phyloP scores from a whole-genome alignment of 768 basidiomycete species.

The Mycena venus region DNA sequence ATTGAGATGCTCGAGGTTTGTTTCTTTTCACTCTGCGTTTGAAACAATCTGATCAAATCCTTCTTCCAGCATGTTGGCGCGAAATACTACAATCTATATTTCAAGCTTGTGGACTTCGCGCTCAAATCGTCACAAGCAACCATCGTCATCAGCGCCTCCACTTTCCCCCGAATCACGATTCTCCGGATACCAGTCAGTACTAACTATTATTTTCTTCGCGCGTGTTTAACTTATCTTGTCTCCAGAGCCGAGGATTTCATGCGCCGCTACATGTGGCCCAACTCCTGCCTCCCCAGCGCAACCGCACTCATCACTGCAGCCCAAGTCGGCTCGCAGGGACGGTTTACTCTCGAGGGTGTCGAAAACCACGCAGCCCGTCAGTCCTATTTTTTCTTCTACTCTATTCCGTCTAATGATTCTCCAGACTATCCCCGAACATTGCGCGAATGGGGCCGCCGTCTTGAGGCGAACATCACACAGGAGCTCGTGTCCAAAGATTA shows the following conservation, averaged over 20 bases:
- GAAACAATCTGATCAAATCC: slow-evolving; percentile 56
- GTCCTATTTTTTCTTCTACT: slow-evolving; percentile 40
- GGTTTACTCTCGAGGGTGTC: slow-evolving; percentile 87
- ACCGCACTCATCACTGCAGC: slow-evolving; percentile 84
- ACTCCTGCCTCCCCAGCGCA: slow-evolving; percentile 89
- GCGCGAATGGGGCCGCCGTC: slow-evolving; percentile 89
- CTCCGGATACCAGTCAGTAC: slow-evolving; percentile 76
- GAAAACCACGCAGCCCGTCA: slow-evolving; percentile 87
- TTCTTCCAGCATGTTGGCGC: slow-evolving; percentile 63
- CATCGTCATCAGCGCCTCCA: slow-evolving; percentile 76
- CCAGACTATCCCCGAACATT: slow-evolving; percentile 90
- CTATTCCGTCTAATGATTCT: slow-evolving; percentile 7
- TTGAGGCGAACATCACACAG: slow-evolving; percentile 74
- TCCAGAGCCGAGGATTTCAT: slow-evolving; percentile 84
- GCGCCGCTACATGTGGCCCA: slow-evolving; percentile 92
- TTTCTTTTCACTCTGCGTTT: slow-evolving; percentile 41
- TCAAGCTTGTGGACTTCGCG: slow-evolving; percentile 83
- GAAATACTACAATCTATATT: slow-evolving; percentile 77
- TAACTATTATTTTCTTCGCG: slow-evolving; percentile 1
- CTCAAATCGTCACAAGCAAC: slow-evolving; percentile 78
- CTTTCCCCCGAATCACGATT: slow-evolving; percentile 80
- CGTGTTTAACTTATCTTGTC: slow-evolving; percentile 12
- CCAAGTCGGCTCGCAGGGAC: slow-evolving; percentile 75
- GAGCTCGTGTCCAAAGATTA: slow-evolving; percentile 70
- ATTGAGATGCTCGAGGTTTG: slow-evolving; percentile 86